Percentiles rank a stretch among this genome's conserved stretches.
These are phyloP conservation scores for Parietichytrium sp. DNA, from an alignment of 108 stramenopile genomes.

Conservation along the genomic window DNA sequence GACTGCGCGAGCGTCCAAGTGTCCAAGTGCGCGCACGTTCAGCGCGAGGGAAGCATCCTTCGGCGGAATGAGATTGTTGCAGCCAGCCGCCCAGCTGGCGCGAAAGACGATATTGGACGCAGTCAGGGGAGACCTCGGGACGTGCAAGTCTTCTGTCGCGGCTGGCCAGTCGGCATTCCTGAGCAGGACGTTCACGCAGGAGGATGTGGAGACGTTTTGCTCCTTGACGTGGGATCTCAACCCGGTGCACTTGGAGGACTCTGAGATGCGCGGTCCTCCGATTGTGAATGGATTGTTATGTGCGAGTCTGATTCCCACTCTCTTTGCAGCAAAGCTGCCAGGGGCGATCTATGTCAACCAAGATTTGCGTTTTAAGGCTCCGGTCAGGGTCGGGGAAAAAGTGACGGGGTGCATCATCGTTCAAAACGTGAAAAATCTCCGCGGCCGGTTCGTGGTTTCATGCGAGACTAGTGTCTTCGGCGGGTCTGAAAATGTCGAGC, in stretches of 20 bases:
- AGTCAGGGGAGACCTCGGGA: too few species aligned
- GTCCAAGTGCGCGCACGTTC: too few species aligned
- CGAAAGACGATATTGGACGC: too few species aligned
- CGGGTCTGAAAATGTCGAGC: too few species aligned
- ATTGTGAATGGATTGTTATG: slow-evolving; percentile 2
- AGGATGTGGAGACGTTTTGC: not conserved
- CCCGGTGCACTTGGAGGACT: not conserved
- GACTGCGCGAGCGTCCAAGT: too few species aligned
- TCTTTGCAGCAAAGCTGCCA: not conserved
- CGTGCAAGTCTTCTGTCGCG: too few species aligned
- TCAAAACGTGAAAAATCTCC: not conserved
- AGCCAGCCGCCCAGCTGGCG: too few species aligned
- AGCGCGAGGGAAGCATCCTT: too few species aligned
- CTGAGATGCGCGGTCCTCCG: not conserved
- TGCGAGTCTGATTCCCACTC: slow-evolving; percentile 11
- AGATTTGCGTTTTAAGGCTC: not conserved
- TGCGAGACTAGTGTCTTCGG: not conserved
- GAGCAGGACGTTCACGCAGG: not conserved
- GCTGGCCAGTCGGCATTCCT: not conserved
- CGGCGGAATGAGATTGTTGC: too few species aligned
- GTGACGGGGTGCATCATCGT: not conserved
- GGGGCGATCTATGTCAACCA: slow-evolving; percentile 19
- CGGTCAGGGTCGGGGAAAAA: not conserved
- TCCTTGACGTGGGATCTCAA: not conserved
- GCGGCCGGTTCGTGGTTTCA: not conserved